Percentiles rank a stretch among this genome's conserved stretches.
Evolutionary conservation across 2,329 filamentous ascomycete species (phyloP).

Genomic region (Plenodomus lindquistii): DNA sequence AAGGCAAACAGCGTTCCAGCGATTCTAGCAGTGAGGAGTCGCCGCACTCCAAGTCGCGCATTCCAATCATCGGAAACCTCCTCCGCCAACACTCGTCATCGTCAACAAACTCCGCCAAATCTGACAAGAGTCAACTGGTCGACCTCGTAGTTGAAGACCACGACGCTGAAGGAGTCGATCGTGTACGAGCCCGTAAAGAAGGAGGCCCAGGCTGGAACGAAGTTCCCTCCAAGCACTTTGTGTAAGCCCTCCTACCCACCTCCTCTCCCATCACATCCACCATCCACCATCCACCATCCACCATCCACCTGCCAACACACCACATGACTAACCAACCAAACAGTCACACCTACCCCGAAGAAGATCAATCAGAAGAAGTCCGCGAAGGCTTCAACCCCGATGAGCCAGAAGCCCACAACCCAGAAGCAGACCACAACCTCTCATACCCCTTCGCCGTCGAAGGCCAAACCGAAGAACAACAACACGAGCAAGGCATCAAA

Average conservation of each 20-base stretch:
- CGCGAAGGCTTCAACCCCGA: constrained; percentile 60
- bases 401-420: constrained; percentile 47
- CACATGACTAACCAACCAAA: constrained; percentile 9
- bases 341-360: constrained; percentile 53
- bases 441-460: constrained; percentile 50
- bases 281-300: no score
- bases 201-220: constrained; percentile 65
- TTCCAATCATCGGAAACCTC: constrained; percentile 44
- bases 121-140: constrained; percentile 65
- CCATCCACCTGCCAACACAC: not conserved
- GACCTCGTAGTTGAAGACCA: constrained; percentile 69
- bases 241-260: constrained; percentile 47
- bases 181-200: constrained; percentile 65
- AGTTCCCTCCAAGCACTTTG: constrained; percentile 58
- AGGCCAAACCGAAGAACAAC: constrained; percentile 39
- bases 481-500: constrained; percentile 37
- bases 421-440: constrained; percentile 50
- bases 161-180: constrained; percentile 64
- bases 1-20: constrained; percentile 49
- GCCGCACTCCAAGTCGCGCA: constrained; percentile 37
- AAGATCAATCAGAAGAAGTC: constrained; percentile 55
- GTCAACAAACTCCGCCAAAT: constrained; percentile 53
- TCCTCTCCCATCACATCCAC: not conserved
- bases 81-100: constrained; percentile 54
- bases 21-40: constrained; percentile 41